A percentile compares a stretch with the other conserved stretches of the same genome.
Conservation (phyloP, 1,139 yeast species). For the Candida smagusa region DNA sequence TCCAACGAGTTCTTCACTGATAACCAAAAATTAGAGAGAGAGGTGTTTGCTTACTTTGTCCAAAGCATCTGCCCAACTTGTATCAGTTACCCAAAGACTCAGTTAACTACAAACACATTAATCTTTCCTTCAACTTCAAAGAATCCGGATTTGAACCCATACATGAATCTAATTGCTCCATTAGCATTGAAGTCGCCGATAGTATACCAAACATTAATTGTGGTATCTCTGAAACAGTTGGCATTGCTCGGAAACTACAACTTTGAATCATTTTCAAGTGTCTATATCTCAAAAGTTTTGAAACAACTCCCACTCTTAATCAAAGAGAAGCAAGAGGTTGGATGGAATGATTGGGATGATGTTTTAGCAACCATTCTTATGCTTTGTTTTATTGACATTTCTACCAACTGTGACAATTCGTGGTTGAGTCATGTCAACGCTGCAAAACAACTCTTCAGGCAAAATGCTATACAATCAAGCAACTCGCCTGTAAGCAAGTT, state of each 20-base stretch:
- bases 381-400: constrained; percentile 37
- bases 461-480: constrained; percentile 16
- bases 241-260: constrained; percentile 23
- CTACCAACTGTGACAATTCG: constrained; percentile 32
- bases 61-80: constrained; percentile 32
- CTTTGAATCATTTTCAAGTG: constrained; percentile 21
- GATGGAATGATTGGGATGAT: constrained; percentile 32
- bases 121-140: constrained; percentile 7
- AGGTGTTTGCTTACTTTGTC: constrained; percentile 25
- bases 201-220: constrained; percentile 29
- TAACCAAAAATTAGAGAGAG: constrained; percentile 15
- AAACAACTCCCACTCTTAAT: constrained; percentile 25
- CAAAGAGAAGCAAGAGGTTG: constrained; percentile 15
- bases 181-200: constrained; percentile 26
- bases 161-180: constrained; percentile 31
- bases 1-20: constrained; percentile 6
- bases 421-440: constrained; percentile 35
- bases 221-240: constrained; percentile 33
- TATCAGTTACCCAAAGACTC: constrained; percentile 24
- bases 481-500: constrained; percentile 25
- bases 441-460: constrained; percentile 29
- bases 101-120: neutral
- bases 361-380: constrained; percentile 33
- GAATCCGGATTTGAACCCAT: constrained; percentile 29
- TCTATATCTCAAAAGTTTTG: constrained; percentile 23